phyloP scores from a whole-genome alignment of 352 stramenopile genomes.

The Phytophthora cryptogea region DNA sequence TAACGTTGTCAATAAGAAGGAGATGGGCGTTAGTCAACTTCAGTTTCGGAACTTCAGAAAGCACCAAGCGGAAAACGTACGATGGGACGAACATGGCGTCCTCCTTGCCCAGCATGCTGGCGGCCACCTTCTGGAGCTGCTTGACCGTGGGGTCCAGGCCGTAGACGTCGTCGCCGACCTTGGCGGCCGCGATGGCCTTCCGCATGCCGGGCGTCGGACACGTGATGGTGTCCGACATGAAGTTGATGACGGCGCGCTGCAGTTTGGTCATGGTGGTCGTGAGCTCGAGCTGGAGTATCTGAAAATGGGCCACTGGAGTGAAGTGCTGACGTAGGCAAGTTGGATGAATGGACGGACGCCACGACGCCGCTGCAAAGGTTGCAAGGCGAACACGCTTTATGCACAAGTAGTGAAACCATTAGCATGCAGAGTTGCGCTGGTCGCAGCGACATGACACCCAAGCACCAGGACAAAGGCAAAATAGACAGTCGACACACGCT shows the following conservation, averaged over 20 bases:
- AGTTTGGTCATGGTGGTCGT: slow-evolving; percentile 26
- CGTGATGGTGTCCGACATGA: slow-evolving; percentile 98
- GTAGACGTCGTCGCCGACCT: slow-evolving; percentile 80
- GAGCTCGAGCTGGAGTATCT: slow-evolving; percentile 16
- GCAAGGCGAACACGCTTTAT: slow-evolving; percentile 19
- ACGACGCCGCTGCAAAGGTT: slow-evolving; percentile 15
- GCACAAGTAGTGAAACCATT: slow-evolving; percentile 18
- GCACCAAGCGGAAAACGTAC: slow-evolving; percentile 33
- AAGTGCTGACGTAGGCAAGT: not conserved
- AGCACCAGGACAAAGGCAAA: slow-evolving; percentile 21
- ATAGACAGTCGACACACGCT: slow-evolving; percentile 27
- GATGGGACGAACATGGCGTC: slow-evolving; percentile 95
- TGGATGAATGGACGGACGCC: slow-evolving; percentile 15
- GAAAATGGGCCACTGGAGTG: slow-evolving; percentile 16
- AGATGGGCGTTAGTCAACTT: slow-evolving; percentile 16
- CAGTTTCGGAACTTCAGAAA: slow-evolving; percentile 21
- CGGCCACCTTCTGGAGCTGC: slow-evolving; percentile 90
- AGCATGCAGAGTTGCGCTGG: slow-evolving; percentile 37
- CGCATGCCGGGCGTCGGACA: slow-evolving; percentile 93
- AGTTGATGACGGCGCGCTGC: slow-evolving; percentile 75
- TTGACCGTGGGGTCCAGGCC: slow-evolving; percentile 94
- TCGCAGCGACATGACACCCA: slow-evolving; percentile 33
- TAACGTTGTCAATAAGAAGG: slow-evolving; percentile 22
- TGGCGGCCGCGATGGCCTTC: slow-evolving; percentile 77
- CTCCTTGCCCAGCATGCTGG: slow-evolving; percentile 94